Conservation (phyloP, 164 flowering plant species). For the Protea cynaroides region DNA sequence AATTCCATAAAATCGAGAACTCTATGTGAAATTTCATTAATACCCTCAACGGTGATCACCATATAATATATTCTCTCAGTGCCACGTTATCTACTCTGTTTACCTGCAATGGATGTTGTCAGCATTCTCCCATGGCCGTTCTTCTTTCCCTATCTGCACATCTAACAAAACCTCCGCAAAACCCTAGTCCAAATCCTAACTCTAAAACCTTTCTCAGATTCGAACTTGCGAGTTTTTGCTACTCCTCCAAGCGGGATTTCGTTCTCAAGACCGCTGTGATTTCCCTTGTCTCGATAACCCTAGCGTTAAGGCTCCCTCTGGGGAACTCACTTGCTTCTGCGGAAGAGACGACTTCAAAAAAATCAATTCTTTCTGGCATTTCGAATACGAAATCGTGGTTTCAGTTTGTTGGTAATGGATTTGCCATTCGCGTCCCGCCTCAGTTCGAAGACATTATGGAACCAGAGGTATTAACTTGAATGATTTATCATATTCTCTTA, state of each 20-base stretch:
- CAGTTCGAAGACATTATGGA: slow-evolving; percentile 67
- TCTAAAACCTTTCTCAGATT: slow-evolving; percentile 5
- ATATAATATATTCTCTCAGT: neutral
- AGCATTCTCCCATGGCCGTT: slow-evolving; percentile 38
- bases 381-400: slow-evolving; percentile 86
- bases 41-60: neutral
- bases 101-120: slow-evolving; percentile 25
- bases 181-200: slow-evolving; percentile 7
- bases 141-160: slow-evolving; percentile 32
- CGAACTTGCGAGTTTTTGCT: slow-evolving; percentile 7
- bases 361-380: slow-evolving; percentile 43
- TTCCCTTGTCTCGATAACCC: slow-evolving; percentile 24
- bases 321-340: slow-evolving; percentile 19
- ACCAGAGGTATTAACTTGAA: slow-evolving; percentile 61
- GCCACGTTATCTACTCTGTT: slow-evolving; percentile 33
- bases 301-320: slow-evolving; percentile 7
- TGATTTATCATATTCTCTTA: too few relatives aligned
- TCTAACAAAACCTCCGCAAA: slow-evolving; percentile 30
- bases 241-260: slow-evolving; percentile 38
- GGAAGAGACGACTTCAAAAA: slow-evolving; percentile 30
- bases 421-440: slow-evolving; percentile 85
- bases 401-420: slow-evolving; percentile 85
- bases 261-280: slow-evolving; percentile 34
- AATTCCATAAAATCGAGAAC: neutral
- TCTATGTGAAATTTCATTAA: neutral